A percentile compares a stretch with the other conserved stretches of the same genome.
Evolutionary conservation across 352 stramenopile species (phyloP).

Genomic region (Globisporangium okanoganense): DNA sequence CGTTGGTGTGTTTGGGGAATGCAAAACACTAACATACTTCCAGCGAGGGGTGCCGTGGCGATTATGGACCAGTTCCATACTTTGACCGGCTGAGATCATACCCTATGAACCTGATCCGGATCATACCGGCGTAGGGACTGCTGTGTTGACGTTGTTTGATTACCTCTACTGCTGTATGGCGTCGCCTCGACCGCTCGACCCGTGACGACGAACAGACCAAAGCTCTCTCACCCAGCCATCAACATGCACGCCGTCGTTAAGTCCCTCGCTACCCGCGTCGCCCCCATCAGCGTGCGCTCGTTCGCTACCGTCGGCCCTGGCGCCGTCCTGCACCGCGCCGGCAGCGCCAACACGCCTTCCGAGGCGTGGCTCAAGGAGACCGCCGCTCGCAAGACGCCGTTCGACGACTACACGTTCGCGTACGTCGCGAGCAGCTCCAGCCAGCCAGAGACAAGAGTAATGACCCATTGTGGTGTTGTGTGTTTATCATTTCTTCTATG

Average conservation of each 20-base stretch:
- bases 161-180: conserved; percentile 8
- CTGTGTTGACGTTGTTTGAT: conserved; percentile 36
- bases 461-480: conserved; percentile 8
- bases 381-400: conserved; percentile 38
- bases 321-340: conserved; percentile 36
- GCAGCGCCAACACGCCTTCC: conserved; percentile 39
- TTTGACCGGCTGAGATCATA: conserved; percentile 59
- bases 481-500: neutral
- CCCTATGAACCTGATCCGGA: conserved; percentile 66
- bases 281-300: conserved; percentile 18
- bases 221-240: conserved; percentile 7
- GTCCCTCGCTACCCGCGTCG: conserved; percentile 24
- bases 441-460: neutral
- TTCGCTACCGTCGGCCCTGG: conserved; percentile 49
- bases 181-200: neutral
- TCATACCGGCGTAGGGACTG: conserved; percentile 63
- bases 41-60: conserved; percentile 55
- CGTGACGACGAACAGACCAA: neutral
- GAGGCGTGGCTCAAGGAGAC: conserved; percentile 46
- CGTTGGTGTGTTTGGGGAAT: neutral
- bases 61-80: conserved; percentile 46
- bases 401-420: conserved; percentile 56
- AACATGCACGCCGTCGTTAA: conserved; percentile 37
- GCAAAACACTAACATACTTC: conserved; percentile 31
- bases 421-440: conserved; percentile 21